phyloP scores from a whole-genome alignment of 1,139 yeast species.

The Geotrichum macrosporum region DNA sequence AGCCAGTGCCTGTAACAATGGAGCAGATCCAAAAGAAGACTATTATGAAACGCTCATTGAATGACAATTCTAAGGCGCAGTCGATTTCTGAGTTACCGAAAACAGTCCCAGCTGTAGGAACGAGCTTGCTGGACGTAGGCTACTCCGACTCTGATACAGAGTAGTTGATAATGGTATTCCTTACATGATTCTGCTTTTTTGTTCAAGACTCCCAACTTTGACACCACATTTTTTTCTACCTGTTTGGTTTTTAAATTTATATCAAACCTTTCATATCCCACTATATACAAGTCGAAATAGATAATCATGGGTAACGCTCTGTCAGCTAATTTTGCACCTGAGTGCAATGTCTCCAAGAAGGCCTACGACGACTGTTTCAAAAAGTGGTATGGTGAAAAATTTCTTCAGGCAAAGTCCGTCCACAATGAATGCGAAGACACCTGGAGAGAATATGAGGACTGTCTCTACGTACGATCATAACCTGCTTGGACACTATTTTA shows the following conservation, averaged over 20 bases:
- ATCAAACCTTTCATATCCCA: too few species aligned
- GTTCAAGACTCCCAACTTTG: not conserved
- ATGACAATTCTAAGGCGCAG: not conserved
- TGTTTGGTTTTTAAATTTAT: not conserved
- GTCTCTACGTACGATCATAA: constrained; percentile 59
- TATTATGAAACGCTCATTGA: not conserved
- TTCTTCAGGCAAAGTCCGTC: constrained; percentile 59
- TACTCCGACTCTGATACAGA: constrained; percentile 7
- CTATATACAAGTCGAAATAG: not conserved
- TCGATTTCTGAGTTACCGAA: too few species aligned
- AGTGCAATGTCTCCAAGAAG: constrained; percentile 81
- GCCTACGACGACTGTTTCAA: constrained; percentile 90
- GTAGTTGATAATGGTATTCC: not conserved
- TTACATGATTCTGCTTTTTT: not conserved
- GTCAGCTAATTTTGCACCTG: constrained; percentile 96
- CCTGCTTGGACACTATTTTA: too few species aligned
- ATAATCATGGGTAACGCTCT: constrained; percentile 43
- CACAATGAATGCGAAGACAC: constrained; percentile 82
- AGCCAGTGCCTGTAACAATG: not conserved
- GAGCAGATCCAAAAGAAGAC: not conserved
- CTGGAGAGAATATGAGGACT: constrained; percentile 81
- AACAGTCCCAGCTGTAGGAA: not conserved
- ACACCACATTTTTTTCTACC: too few species aligned
- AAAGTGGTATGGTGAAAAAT: constrained; percentile 91
- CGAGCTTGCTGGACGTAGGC: not conserved